phyloP scores from a whole-genome alignment of 345 rosid species.

The Bruguiera gymnorhiza region DNA sequence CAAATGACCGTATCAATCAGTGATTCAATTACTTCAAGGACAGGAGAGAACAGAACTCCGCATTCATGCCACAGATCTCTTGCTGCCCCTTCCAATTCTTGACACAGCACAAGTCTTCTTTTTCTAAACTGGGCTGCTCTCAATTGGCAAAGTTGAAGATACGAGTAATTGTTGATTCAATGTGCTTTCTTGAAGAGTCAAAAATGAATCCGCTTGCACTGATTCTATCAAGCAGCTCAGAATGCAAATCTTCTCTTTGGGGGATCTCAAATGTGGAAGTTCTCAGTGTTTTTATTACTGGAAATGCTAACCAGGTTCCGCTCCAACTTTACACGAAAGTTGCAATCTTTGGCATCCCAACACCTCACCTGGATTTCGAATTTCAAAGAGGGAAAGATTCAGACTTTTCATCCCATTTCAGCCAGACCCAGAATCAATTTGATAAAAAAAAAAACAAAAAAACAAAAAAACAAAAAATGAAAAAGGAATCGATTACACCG shows the following conservation, averaged over 20 bases:
- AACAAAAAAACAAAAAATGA: too few species aligned
- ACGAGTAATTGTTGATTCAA: neutral
- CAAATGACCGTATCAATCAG: too few species aligned
- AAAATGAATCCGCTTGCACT: neutral
- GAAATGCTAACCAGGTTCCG: neutral
- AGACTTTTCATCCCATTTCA: neutral
- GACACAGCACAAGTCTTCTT: neutral
- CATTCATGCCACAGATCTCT: too few species aligned
- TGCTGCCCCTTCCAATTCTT: neutral
- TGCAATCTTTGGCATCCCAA: neutral
- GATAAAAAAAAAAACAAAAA: neutral
- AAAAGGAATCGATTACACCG: too few species aligned
- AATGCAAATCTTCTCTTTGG: neutral
- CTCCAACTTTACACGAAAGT: neutral
- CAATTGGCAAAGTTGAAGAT: too few species aligned
- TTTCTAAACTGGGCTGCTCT: too few species aligned
- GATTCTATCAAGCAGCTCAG: neutral
- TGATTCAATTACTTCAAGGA: neutral
- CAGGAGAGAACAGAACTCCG: too few species aligned
- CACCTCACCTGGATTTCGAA: neutral
- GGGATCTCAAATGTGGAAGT: neutral
- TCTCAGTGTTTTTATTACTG: neutral
- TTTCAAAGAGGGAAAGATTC: neutral
- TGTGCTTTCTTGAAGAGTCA: neutral
- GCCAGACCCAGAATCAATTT: neutral